Percentiles rank a stretch among this genome's conserved stretches.
These are phyloP conservation scores for Monosporascus ibericus DNA, from an alignment of 2,329 filamentous ascomycete species.

Conservation along the genomic window DNA sequence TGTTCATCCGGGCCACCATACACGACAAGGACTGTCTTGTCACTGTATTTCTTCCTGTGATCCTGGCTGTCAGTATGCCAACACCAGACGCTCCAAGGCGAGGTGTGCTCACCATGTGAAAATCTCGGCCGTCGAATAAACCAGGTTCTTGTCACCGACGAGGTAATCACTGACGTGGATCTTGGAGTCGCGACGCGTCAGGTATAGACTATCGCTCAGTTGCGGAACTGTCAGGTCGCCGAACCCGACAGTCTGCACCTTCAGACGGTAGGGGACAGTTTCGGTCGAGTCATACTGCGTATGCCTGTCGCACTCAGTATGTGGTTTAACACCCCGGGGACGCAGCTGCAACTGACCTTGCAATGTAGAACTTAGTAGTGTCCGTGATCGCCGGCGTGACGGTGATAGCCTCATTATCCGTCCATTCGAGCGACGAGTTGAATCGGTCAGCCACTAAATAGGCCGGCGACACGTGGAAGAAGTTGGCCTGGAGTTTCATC, in stretches of 20 bases:
- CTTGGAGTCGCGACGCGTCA: conserved; percentile 56
- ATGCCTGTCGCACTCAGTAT: not conserved
- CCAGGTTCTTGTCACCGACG: conserved; percentile 49
- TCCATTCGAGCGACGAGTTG: conserved; percentile 17
- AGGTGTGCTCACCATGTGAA: conserved; percentile 50
- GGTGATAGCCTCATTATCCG: conserved; percentile 36
- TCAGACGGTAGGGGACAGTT: no score
- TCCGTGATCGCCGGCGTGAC: conserved; percentile 9
- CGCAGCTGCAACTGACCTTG: not conserved
- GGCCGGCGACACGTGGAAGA: conserved; percentile 64
- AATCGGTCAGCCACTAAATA: conserved; percentile 58
- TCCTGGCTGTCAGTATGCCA: no score
- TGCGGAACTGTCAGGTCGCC: conserved; percentile 8
- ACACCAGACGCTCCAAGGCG: no score
- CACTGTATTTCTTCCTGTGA: no score
- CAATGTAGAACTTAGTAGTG: conserved; percentile 16
- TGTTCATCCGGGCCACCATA: conserved; percentile 57
- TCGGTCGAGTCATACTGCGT: conserved; percentile 8
- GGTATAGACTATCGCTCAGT: conserved; percentile 12
- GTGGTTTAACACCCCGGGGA: not conserved
- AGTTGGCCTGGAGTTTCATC: conserved; percentile 69
- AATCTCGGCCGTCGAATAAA: conserved; percentile 66
- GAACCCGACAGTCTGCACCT: no score
- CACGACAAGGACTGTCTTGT: conserved; percentile 40
- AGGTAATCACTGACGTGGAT: conserved; percentile 63